phyloP scores from a whole-genome alignment of 352 stramenopile species.

The Phytophthora parvispora region DNA sequence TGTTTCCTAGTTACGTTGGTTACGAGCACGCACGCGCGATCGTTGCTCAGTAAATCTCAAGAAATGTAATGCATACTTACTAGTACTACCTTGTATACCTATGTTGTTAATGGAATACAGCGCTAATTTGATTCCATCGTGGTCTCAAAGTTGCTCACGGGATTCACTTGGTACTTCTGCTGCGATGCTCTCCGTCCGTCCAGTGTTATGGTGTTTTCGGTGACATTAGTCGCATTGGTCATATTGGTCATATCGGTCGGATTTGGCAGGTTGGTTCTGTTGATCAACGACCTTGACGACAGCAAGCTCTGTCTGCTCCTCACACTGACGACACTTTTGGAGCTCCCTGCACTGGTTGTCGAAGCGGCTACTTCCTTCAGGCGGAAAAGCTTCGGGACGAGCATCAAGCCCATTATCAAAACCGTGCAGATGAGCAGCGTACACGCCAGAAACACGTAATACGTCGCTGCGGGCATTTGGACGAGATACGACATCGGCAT shows the following conservation, averaged over 20 bases:
- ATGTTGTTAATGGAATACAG: no score
- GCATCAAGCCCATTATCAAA: conserved; percentile 50
- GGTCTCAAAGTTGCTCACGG: not conserved
- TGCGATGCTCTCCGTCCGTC: not conserved
- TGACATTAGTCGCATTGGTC: not conserved
- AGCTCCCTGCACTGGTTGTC: not conserved
- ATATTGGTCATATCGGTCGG: not conserved
- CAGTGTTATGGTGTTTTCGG: not conserved
- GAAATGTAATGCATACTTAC: no score
- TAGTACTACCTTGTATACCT: no score
- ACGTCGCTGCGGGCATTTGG: conserved; percentile 40
- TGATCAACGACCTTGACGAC: not conserved
- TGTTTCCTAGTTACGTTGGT: no score
- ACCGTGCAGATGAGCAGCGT: conserved; percentile 43
- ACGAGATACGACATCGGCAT: conserved; percentile 60
- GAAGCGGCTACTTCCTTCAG: conserved; percentile 34
- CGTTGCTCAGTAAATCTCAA: no score
- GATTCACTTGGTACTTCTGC: not conserved
- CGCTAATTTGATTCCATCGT: not conserved
- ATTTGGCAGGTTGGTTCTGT: not conserved
- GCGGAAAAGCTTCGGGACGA: conserved; percentile 45
- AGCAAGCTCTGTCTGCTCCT: not conserved
- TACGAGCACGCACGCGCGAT: no score
- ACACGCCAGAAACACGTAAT: conserved; percentile 45
- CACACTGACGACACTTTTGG: not conserved